Evolutionary conservation across 1,284 basidiomycete species (phyloP).

Genomic region (Exobasidium rhododendri): DNA sequence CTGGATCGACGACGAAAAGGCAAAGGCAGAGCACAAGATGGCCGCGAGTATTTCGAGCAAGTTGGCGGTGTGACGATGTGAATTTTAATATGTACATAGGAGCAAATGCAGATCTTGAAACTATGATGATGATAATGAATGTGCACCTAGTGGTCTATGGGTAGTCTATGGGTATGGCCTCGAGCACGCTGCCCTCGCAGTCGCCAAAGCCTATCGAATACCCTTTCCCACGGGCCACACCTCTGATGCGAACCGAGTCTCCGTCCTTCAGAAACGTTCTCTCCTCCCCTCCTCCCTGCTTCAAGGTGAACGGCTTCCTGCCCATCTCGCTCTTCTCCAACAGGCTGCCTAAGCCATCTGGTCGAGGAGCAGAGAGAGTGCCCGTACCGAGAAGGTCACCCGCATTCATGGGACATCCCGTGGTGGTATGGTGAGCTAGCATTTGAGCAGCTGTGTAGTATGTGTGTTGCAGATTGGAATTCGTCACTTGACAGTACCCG

Average conservation of each 20-base stretch:
- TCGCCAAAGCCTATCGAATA: conserved; percentile 4
- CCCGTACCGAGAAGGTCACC: conserved; percentile 28
- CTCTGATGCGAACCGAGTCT: conserved; percentile 4
- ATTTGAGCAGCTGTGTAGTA: conserved; percentile 30
- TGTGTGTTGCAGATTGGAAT: conserved; percentile 19
- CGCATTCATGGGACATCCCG: conserved; percentile 22
- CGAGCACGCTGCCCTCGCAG: conserved; percentile 4
- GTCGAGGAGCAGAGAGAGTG: conserved; percentile 19
- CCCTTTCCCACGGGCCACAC: not conserved
- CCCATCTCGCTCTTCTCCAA: conserved; percentile 8
- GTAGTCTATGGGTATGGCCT: too few species aligned
- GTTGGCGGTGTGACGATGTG: not conserved
- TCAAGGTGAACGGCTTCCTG: not conserved
- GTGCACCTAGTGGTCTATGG: too few species aligned
- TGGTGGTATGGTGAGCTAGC: conserved; percentile 29
- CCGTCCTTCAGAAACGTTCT: conserved; percentile 1
- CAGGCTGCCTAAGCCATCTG: not conserved
- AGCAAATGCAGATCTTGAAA: too few species aligned
- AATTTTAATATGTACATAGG: too few species aligned
- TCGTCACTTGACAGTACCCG: conserved; percentile 10
- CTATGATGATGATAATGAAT: too few species aligned
- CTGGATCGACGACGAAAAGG: conserved; percentile 26
- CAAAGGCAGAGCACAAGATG: conserved; percentile 19
- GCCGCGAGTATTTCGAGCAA: conserved; percentile 14
- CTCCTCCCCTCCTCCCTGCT: not conserved